A percentile compares a stretch with the other conserved stretches of the same genome.
Evolutionary conservation across 2,329 filamentous ascomycete species (phyloP).

Genomic region (Neonectria faginata): DNA sequence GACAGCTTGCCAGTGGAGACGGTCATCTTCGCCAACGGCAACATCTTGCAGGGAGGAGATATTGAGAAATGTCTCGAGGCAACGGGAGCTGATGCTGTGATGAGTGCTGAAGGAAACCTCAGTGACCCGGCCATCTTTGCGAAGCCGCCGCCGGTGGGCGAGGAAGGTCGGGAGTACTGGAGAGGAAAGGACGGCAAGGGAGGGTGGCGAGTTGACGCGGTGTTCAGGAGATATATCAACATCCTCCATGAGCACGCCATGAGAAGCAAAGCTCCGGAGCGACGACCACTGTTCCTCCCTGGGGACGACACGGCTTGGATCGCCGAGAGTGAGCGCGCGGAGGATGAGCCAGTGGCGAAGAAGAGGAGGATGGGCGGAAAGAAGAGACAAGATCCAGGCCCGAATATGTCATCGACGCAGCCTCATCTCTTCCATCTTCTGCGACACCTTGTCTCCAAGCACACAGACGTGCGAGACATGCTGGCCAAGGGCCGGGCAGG

Average conservation of each 20-base stretch:
- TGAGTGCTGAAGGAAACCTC: slow-evolving; percentile 96
- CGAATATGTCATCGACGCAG: slow-evolving; percentile 84
- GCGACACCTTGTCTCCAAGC: slow-evolving; percentile 80
- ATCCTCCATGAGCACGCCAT: slow-evolving; percentile 86
- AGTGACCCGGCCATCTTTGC: slow-evolving; percentile 92
- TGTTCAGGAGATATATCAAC: slow-evolving; percentile 88
- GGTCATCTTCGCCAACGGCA: slow-evolving; percentile 97
- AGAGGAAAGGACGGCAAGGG: slow-evolving; percentile 80
- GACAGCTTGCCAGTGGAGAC: slow-evolving; percentile 87
- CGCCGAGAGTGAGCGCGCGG: slow-evolving; percentile 46
- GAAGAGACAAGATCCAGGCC: slow-evolving; percentile 55
- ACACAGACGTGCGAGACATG: slow-evolving; percentile 88
- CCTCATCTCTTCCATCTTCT: slow-evolving; percentile 94
- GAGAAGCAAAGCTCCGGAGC: slow-evolving; percentile 70
- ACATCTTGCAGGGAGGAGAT: slow-evolving; percentile 85
- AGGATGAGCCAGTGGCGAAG: slow-evolving; percentile 64
- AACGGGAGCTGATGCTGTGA: slow-evolving; percentile 91
- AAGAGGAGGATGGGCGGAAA: slow-evolving; percentile 58
- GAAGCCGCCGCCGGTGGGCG: slow-evolving; percentile 69
- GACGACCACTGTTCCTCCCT: slow-evolving; percentile 80
- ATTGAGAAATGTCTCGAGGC: slow-evolving; percentile 80
- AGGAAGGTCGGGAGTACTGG: slow-evolving; percentile 87
- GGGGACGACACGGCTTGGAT: slow-evolving; percentile 65
- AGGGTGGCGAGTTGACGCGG: slow-evolving; percentile 89
- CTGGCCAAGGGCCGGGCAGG: slow-evolving; percentile 76